Evolutionary conservation across 116 monocot genomes (phyloP).

Genomic region (Phalaenopsis hybrid): DNA sequence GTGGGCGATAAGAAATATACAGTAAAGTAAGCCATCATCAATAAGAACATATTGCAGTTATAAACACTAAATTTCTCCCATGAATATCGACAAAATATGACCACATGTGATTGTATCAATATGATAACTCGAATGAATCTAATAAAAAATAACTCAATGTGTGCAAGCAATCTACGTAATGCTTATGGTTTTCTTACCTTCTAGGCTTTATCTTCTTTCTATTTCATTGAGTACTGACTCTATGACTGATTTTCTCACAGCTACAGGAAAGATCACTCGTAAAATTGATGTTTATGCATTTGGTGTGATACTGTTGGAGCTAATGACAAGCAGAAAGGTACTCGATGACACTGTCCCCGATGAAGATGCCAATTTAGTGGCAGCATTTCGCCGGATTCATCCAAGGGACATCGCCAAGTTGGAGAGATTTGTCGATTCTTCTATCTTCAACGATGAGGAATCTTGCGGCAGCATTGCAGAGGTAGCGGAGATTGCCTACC

Average conservation of each 20-base stretch:
- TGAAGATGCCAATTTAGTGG: conserved; percentile 57
- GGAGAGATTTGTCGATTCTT: conserved; percentile 37
- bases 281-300: conserved; percentile 90
- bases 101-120: too few relatives aligned
- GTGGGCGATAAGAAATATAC: too few relatives aligned
- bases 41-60: too few relatives aligned
- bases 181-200: too few relatives aligned
- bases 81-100: too few relatives aligned
- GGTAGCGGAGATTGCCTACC: conserved; percentile 62
- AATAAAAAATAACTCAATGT: too few relatives aligned
- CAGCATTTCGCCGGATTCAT: conserved; percentile 53
- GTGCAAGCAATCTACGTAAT: too few relatives aligned
- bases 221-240: too few relatives aligned
- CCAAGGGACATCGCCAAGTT: conserved; percentile 32
- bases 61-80: too few relatives aligned
- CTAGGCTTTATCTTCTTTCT: too few relatives aligned
- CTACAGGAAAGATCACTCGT: conserved; percentile 74
- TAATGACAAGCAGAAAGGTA: conserved; percentile 62
- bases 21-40: too few relatives aligned
- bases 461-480: conserved; percentile 23
- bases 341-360: conserved; percentile 62
- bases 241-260: conserved; percentile 20
- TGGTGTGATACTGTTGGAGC: conserved; percentile 86
- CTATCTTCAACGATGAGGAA: conserved; percentile 41
- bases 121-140: too few relatives aligned